Base-by-base conservation (phyloP, 106 monocot genomes). In the Posidonia australis region DNA sequence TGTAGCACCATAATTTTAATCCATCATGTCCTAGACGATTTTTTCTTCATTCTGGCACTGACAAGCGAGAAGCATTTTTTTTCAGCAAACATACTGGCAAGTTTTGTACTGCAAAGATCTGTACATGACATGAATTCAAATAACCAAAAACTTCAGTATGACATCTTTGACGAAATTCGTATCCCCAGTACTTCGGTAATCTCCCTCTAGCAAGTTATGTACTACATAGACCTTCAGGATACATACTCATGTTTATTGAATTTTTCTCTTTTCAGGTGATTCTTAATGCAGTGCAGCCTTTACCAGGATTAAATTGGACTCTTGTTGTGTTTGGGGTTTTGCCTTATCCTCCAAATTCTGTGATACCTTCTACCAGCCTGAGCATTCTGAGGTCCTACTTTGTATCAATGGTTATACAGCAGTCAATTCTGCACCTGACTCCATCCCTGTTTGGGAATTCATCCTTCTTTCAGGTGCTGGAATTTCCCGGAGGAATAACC, bases 401-500 rank as follows among this genome's bases (percentile, higher is more conserved):
- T 66, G 67, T 78, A 65, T 61, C 73, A 31, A 81, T 93, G 68
- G 80, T 79, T 53, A 63, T 55, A 67, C 65, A 65, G 46, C 81
- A 79, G 28, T 81, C 86, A 46, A 70, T 70, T 45, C 81, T 89
- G 18, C 83, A 77, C 32, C 79, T 93, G 75, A 83, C 83, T 10
- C 62, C 72, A 41, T 71, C 83, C 28, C 74, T 88, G 68, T 93
- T 93, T 76, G 93, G 93, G 67, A 86, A 79, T 49, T 71, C 85
- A 44, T 86, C 67, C 48, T 79, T 71, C 77, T 89, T 93, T 67
- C 79, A 93, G 77, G 78, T 89, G 63, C 58, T 78, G 46, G 76
- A 78, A 74, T 93, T 89, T 45, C 86, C 86, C 31, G 88, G 86
- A 52, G 93, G 88, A 67, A 89, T 93, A 75, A 86, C 93, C 22